Conservation (phyloP, 2,329 filamentous ascomycete genomes). For the Aspergillus intermedius region DNA sequence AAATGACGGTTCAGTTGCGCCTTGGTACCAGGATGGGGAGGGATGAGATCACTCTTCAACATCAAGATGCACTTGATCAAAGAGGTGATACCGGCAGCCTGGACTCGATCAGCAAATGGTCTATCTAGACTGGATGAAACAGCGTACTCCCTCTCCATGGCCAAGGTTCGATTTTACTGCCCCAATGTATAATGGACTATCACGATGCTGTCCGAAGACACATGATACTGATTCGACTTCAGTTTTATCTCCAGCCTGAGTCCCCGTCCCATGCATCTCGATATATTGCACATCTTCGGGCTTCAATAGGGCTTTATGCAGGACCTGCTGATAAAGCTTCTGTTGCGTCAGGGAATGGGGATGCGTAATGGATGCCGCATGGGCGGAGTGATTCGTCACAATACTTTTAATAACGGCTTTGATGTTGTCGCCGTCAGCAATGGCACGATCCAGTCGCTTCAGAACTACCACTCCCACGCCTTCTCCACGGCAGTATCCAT, state of each 20-base stretch:
- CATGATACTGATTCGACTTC: conserved; percentile 32
- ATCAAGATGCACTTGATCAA: conserved; percentile 34
- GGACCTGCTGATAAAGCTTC: conserved; percentile 30
- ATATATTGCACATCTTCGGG: conserved; percentile 33
- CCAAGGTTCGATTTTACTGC: conserved; percentile 60
- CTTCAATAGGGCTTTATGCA: conserved; percentile 30
- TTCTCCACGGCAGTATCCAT: conserved; percentile 52
- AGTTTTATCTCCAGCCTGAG: conserved; percentile 35
- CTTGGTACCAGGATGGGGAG: conserved; percentile 32
- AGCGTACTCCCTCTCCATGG: conserved; percentile 50
- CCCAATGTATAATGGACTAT: conserved; percentile 53
- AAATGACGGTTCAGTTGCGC: conserved; percentile 41
- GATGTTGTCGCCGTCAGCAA: conserved; percentile 42
- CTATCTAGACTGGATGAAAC: background rate
- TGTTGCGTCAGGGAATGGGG: conserved; percentile 36
- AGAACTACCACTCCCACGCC: conserved; percentile 45
- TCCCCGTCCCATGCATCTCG: conserved; percentile 39
- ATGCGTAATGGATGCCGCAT: conserved; percentile 42
- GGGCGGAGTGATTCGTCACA: conserved; percentile 39
- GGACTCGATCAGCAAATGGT: background rate
- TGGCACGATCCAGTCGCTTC: conserved; percentile 47
- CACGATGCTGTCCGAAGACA: conserved; percentile 38
- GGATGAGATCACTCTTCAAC: conserved; percentile 29
- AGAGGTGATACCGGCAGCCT: conserved; percentile 45
- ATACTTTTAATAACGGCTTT: conserved; percentile 39